These are phyloP conservation scores for Fusarium subtropicale DNA, from an alignment of 2,329 filamentous ascomycete genomes.

Conservation along the genomic window DNA sequence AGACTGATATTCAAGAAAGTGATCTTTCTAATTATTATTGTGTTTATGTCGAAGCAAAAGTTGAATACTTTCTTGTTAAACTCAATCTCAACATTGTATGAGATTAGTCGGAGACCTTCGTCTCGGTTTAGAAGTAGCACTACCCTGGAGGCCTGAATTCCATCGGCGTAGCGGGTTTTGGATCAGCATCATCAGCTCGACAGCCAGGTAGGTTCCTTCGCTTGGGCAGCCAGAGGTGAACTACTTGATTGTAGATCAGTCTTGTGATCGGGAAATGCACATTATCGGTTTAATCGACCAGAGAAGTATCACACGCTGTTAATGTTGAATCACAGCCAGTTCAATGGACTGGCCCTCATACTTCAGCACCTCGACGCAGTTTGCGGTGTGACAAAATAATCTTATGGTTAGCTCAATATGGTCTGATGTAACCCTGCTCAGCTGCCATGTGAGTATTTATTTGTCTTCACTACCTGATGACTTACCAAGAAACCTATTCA, in stretches of 20 bases:
- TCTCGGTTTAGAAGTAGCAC: background rate
- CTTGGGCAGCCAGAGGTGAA: slow-evolving; percentile 9
- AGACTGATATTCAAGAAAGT: background rate
- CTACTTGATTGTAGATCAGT: background rate
- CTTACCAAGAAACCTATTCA: background rate
- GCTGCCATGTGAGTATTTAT: slow-evolving; percentile 6
- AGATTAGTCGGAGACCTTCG: background rate
- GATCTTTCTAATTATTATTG: background rate
- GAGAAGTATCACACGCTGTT: slow-evolving; percentile 6
- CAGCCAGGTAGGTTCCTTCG: background rate
- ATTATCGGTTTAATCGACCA: slow-evolving; percentile 5
- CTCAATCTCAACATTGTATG: too few relatives aligned
- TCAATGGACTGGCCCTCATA: slow-evolving; percentile 5
- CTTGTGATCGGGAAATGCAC: slow-evolving; percentile 20
- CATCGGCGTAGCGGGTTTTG: background rate
- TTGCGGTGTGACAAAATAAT: slow-evolving; percentile 41
- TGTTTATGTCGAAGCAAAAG: background rate
- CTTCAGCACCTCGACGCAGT: slow-evolving; percentile 18
- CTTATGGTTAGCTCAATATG: slow-evolving; percentile 40
- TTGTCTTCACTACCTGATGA: background rate
- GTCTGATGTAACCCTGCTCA: slow-evolving; percentile 40
- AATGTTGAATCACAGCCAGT: slow-evolving; percentile 24
- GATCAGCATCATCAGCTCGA: background rate
- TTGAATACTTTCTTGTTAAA: too few relatives aligned
- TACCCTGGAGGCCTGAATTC: background rate